Evolutionary conservation across 179 eudicot genomes (phyloP).

Genomic region (Beta lomatogona): DNA sequence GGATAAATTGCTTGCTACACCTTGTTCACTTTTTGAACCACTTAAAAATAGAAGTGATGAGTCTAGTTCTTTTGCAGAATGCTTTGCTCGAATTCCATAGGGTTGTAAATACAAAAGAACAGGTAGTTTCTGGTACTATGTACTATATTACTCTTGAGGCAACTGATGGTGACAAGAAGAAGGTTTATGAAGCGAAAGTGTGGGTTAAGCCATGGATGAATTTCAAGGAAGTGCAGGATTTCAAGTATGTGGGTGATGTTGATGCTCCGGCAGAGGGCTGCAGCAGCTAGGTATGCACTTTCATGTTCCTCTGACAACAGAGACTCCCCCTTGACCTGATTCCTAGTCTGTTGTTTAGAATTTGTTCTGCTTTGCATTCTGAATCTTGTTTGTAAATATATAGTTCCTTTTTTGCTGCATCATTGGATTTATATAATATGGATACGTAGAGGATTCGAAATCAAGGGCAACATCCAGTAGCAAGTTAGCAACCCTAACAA

Average conservation of each 20-base stretch:
- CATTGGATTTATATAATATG: not conserved
- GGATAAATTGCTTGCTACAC: not conserved
- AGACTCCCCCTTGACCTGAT: not conserved
- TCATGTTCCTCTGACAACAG: not conserved
- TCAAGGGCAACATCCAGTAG: not conserved
- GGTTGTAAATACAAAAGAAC: slow-evolving; percentile 45
- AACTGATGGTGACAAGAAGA: slow-evolving; percentile 38
- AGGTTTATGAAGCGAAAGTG: slow-evolving; percentile 49
- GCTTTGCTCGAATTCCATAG: slow-evolving; percentile 41
- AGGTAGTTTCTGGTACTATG: slow-evolving; percentile 45
- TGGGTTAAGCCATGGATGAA: slow-evolving; percentile 53
- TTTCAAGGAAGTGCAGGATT: slow-evolving; percentile 52
- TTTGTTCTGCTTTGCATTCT: not conserved
- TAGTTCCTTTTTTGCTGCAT: not conserved
- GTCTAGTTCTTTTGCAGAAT: slow-evolving; percentile 33
- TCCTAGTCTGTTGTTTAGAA: not conserved
- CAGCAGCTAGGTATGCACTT: slow-evolving; percentile 29
- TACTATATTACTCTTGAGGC: slow-evolving; percentile 51
- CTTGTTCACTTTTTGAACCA: not conserved
- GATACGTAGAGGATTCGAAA: not conserved
- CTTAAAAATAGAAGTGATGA: not conserved
- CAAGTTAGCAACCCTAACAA: not conserved
- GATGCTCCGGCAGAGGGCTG: slow-evolving; percentile 35
- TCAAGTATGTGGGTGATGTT: slow-evolving; percentile 41
- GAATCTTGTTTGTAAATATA: not conserved